Conservation (phyloP, 1,284 basidiomycete species). For the Ceratobasidium sp. region DNA sequence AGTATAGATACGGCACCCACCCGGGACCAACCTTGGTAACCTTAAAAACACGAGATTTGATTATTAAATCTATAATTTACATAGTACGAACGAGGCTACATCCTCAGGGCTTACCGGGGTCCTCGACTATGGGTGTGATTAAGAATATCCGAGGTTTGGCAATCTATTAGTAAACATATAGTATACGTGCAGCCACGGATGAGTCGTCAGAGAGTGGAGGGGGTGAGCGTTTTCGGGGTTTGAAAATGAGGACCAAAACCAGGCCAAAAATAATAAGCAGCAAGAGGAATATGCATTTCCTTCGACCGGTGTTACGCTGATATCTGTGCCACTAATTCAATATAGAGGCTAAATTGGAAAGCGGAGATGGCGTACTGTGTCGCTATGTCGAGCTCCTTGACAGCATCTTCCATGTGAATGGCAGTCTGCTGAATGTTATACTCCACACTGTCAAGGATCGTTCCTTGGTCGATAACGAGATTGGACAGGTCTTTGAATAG, state of each 20-base stretch:
- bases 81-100: neutral
- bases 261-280: conserved; percentile 88
- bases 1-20: neutral
- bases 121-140: conserved; percentile 2
- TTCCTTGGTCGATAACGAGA: conserved; percentile 98
- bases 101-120: conserved; percentile 33
- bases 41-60: conserved; percentile 6
- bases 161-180: conserved; percentile 32
- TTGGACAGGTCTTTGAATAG: conserved; percentile 94
- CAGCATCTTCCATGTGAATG: conserved; percentile 81
- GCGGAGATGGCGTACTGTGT: conserved; percentile 62
- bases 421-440: conserved; percentile 96
- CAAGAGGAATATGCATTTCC: conserved; percentile 92
- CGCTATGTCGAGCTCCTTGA: conserved; percentile 83
- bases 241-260: conserved; percentile 81
- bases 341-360: neutral
- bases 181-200: conserved; percentile 10
- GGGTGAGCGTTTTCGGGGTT: conserved; percentile 61
- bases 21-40: neutral
- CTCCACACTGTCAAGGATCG: conserved; percentile 94
- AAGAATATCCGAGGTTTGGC: neutral
- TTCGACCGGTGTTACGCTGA: conserved; percentile 89
- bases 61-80: conserved; percentile 13
- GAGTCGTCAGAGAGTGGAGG: neutral
- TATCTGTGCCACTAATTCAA: conserved; percentile 61